Conservation (phyloP, 208 protist species). For the Trypanosoma congolense region DNA sequence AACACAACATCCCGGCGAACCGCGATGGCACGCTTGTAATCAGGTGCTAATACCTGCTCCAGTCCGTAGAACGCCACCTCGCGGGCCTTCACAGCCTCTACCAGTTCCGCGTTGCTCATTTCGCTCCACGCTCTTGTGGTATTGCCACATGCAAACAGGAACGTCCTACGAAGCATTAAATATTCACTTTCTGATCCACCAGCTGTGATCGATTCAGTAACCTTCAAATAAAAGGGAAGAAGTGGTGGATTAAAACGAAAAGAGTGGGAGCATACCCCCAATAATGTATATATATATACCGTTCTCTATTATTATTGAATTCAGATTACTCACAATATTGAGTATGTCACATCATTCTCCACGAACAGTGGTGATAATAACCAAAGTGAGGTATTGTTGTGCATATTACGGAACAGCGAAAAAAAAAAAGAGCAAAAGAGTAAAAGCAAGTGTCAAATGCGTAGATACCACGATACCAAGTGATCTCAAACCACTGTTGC, state of each 20-base stretch:
- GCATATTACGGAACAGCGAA: too few relatives aligned
- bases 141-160: conserved; percentile 11
- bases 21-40: conserved; percentile 84
- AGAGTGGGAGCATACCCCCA: neutral
- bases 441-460: too few relatives aligned
- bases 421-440: too few relatives aligned
- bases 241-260: conserved; percentile 8
- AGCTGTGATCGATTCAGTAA: too few relatives aligned
- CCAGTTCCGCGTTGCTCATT: conserved; percentile 68
- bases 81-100: conserved; percentile 58
- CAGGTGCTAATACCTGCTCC: conserved; percentile 76
- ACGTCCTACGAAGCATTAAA: conserved; percentile 24
- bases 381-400: too few relatives aligned
- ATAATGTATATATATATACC: too few relatives aligned
- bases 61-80: conserved; percentile 83
- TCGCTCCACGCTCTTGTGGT: conserved; percentile 40
- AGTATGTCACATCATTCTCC: too few relatives aligned
- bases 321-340: too few relatives aligned
- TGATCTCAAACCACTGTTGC: too few relatives aligned
- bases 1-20: conserved; percentile 78
- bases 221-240: neutral
- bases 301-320: too few relatives aligned
- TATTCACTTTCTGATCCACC: neutral
- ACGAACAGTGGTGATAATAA: too few relatives aligned
- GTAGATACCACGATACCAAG: too few relatives aligned